phyloP scores from a whole-genome alignment of 192 early-diverging fungal genomes.

The Podila minutissima region DNA sequence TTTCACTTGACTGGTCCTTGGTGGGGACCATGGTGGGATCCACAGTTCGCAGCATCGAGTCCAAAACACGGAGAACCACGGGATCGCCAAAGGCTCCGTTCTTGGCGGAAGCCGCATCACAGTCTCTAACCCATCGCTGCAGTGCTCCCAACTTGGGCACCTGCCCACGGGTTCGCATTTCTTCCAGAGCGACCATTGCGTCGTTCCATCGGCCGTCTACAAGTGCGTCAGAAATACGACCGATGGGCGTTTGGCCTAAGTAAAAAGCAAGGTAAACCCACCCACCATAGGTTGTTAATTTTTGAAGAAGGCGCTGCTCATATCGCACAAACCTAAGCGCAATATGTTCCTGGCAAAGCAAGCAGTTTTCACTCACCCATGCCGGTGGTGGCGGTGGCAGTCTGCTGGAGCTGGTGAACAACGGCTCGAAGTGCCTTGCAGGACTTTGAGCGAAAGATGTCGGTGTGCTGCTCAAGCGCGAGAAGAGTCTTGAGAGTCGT shows the following conservation, averaged over 20 bases:
- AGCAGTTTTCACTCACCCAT: conserved; percentile 20
- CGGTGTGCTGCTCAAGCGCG: conserved; percentile 55
- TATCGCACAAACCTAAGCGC: too few relatives aligned
- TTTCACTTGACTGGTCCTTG: neutral
- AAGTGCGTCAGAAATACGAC: conserved; percentile 61
- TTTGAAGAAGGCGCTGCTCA: too few relatives aligned
- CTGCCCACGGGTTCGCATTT: conserved; percentile 60
- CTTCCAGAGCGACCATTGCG: conserved; percentile 57
- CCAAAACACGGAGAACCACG: conserved; percentile 65
- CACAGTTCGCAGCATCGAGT: conserved; percentile 70
- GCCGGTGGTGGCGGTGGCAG: conserved; percentile 54
- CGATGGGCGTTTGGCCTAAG: conserved; percentile 53
- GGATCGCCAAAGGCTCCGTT: conserved; percentile 52
- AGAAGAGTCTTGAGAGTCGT: conserved; percentile 58
- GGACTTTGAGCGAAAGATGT: conserved; percentile 56
- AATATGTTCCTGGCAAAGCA: too few relatives aligned
- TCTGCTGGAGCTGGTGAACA: conserved; percentile 57
- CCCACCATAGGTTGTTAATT: too few relatives aligned
- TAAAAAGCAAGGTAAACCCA: neutral
- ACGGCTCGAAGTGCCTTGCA: conserved; percentile 64
- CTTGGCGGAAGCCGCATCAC: conserved; percentile 69
- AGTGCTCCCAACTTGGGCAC: conserved; percentile 67
- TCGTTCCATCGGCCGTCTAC: conserved; percentile 67
- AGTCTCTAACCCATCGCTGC: conserved; percentile 77
- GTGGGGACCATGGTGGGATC: conserved; percentile 63